Percentiles rank a stretch among this genome's conserved stretches.
These are phyloP conservation scores for Cytospora chrysosperma DNA, from an alignment of 2,329 filamentous ascomycete genomes.

Conservation along the genomic window DNA sequence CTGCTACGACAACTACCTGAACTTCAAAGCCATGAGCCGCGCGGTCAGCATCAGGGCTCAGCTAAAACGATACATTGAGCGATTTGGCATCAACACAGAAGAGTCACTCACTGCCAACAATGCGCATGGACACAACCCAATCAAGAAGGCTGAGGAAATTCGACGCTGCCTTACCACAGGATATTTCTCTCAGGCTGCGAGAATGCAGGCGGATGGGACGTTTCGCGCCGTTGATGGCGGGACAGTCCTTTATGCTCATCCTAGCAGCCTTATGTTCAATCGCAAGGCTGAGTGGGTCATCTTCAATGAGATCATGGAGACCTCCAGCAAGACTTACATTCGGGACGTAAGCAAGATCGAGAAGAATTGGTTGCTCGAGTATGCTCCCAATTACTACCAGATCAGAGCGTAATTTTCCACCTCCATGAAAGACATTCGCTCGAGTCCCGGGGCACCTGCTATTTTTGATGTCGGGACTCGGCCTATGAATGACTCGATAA, in stretches of 20 bases:
- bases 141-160: constrained; percentile 66
- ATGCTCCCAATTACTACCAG: constrained; percentile 80
- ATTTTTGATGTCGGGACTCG: background rate
- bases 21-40: constrained; percentile 78
- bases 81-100: constrained; percentile 71
- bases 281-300: constrained; percentile 95
- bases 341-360: constrained; percentile 91
- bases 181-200: constrained; percentile 89
- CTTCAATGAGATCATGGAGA: constrained; percentile 92
- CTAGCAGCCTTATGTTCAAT: constrained; percentile 92
- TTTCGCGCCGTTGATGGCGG: constrained; percentile 83
- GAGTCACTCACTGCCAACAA: constrained; percentile 52
- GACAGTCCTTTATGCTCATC: constrained; percentile 80
- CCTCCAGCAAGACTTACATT: constrained; percentile 83
- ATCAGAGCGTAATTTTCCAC: constrained; percentile 39
- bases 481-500: background rate
- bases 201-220: constrained; percentile 90
- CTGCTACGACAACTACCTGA: constrained; percentile 83
- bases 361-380: constrained; percentile 87
- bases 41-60: constrained; percentile 86
- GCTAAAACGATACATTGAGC: constrained; percentile 81
- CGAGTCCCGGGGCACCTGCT: background rate
- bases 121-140: constrained; percentile 29
- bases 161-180: constrained; percentile 82
- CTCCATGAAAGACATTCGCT: background rate